Conservation (phyloP, 208 protist species). For the Trypanosoma platydactyli region DNA sequence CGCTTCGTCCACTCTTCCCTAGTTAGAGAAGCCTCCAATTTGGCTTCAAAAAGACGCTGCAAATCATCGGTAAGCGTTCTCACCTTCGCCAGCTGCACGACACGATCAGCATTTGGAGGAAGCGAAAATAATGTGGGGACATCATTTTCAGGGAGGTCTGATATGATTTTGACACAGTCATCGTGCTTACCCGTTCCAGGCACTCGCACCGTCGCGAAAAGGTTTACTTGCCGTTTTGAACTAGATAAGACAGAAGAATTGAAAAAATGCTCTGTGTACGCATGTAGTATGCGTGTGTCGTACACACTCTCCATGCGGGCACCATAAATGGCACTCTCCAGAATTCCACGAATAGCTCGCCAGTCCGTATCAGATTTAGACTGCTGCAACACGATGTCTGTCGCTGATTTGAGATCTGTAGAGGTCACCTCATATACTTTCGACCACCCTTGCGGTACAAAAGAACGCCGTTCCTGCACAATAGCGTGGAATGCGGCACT, state of each 20-base stretch:
- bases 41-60: constrained; percentile 76
- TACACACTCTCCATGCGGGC: constrained; percentile 95
- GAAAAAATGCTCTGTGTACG: constrained; percentile 94
- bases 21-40: constrained; percentile 60
- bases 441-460: constrained; percentile 97
- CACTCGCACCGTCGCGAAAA: constrained; percentile 66
- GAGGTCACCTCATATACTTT: constrained; percentile 97
- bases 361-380: constrained; percentile 77
- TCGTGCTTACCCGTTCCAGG: constrained; percentile 56
- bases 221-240: constrained; percentile 50
- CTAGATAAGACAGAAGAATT: constrained; percentile 54
- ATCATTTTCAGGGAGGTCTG: constrained; percentile 90
- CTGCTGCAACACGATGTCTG: constrained; percentile 90
- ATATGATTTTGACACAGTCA: constrained; percentile 82
- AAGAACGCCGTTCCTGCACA: constrained; percentile 96
- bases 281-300: constrained; percentile 91
- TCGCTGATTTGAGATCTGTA: constrained; percentile 91
- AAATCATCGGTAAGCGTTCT: constrained; percentile 76
- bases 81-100: constrained; percentile 85
- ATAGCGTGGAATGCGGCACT: constrained; percentile 96
- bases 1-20: constrained; percentile 86
- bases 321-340: constrained; percentile 96
- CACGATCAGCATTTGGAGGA: constrained; percentile 93
- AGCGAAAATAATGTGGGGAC: constrained; percentile 92
- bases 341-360: constrained; percentile 91